Conservation (phyloP, 192 early-diverging fungal species). For the Coemansia sp. region DNA sequence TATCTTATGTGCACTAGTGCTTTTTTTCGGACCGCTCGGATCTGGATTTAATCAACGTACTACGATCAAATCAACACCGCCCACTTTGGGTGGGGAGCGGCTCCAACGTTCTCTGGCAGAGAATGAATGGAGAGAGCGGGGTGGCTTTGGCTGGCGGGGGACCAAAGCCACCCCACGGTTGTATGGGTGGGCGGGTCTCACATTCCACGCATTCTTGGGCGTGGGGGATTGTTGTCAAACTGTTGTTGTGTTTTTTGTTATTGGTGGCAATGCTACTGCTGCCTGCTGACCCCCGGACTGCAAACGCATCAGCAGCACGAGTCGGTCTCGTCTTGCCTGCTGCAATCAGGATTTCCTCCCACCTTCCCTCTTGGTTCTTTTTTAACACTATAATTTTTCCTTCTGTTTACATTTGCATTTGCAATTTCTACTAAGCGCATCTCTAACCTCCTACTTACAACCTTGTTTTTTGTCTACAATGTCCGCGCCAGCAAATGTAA, state of each 20-base stretch:
- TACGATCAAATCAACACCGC: neutral
- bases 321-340: neutral
- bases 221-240: slow-evolving; percentile 15
- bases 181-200: slow-evolving; percentile 14
- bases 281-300: slow-evolving; percentile 12
- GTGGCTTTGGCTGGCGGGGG: no score
- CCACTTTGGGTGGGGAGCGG: neutral
- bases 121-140: slow-evolving; percentile 51
- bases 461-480: slow-evolving; percentile 11
- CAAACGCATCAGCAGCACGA: neutral
- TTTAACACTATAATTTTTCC: slow-evolving; percentile 3
- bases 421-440: slow-evolving; percentile 14
- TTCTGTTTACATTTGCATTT: slow-evolving; percentile 16
- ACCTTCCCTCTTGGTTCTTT: slow-evolving; percentile 5
- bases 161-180: slow-evolving; percentile 7
- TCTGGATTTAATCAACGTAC: neutral
- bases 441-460: neutral
- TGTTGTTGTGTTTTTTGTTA: slow-evolving; percentile 27
- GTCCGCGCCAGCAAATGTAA: slow-evolving; percentile 41
- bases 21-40: no score
- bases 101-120: slow-evolving; percentile 7
- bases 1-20: no score
- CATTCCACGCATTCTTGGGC: slow-evolving; percentile 27
- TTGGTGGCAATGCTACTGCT: slow-evolving; percentile 8
- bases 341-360: slow-evolving; percentile 3